Conservation (phyloP, 768 basidiomycete genomes). For the Trametes elegans region DNA sequence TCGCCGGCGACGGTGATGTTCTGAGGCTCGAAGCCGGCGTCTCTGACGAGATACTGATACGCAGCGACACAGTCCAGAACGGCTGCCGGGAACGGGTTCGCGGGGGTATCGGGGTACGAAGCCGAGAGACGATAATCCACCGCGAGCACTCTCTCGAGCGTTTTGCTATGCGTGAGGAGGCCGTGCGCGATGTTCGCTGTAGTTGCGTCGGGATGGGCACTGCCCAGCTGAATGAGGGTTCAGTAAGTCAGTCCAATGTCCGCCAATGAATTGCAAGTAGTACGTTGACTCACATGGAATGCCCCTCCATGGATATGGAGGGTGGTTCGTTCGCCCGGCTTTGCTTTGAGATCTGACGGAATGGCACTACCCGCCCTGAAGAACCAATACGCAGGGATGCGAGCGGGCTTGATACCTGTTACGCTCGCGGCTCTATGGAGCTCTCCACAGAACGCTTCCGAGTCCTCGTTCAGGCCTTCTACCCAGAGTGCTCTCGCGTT, state of each 20-base stretch:
- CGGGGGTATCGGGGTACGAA: conserved; percentile 24
- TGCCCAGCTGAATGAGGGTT: conserved; percentile 1
- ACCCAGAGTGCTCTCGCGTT: conserved; percentile 32
- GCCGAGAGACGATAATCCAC: conserved; percentile 49
- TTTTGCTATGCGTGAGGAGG: conserved; percentile 9
- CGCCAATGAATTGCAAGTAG: not conserved
- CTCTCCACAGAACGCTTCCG: conserved; percentile 18
- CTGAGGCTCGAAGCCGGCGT: conserved; percentile 38
- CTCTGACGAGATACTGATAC: conserved; percentile 47
- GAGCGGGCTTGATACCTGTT: conserved; percentile 13
- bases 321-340: conserved; percentile 8
- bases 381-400: conserved; percentile 23
- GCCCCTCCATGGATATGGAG: conserved; percentile 19
- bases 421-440: conserved; percentile 11
- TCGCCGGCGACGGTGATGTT: conserved; percentile 51
- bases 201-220: conserved; percentile 10
- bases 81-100: conserved; percentile 50
- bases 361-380: not conserved
- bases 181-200: conserved; percentile 14
- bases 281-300: not conserved
- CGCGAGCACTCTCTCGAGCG: conserved; percentile 32
- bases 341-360: not conserved
- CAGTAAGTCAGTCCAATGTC: not conserved
- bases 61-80: conserved; percentile 52
- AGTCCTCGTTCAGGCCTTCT: conserved; percentile 31